These are phyloP conservation scores for Cercospora brassicicola DNA, from an alignment of 2,329 filamentous ascomycete species.

Conservation along the genomic window DNA sequence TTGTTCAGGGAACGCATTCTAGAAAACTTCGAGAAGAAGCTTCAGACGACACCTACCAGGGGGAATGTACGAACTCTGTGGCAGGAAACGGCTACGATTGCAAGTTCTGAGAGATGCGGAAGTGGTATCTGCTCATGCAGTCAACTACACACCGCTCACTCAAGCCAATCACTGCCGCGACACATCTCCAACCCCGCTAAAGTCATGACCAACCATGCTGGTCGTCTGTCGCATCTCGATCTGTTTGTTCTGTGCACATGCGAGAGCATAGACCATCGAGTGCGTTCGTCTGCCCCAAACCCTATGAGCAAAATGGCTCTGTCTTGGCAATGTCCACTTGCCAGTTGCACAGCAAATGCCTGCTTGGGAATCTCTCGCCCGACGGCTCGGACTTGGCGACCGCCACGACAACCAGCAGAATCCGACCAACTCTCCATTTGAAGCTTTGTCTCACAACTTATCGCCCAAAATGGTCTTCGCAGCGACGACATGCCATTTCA, in stretches of 20 bases:
- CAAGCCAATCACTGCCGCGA: not conserved
- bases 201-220: not conserved
- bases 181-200: not conserved
- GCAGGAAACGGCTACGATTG: not conserved
- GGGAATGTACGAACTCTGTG: not conserved
- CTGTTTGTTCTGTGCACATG: not conserved
- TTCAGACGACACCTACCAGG: not conserved
- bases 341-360: not conserved
- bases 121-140: not conserved
- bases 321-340: not conserved
- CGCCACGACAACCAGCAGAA: not conserved
- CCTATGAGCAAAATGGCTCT: not conserved
- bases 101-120: not conserved
- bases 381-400: not conserved
- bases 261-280: not conserved
- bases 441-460: not conserved
- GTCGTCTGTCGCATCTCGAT: not conserved
- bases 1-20: not conserved
- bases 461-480: not conserved
- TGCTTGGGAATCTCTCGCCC: not conserved
- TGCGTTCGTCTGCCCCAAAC: not conserved
- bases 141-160: not conserved
- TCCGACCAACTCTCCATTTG: not conserved
- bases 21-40: conserved; percentile 11
- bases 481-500: not conserved